phyloP scores from a whole-genome alignment of 306 rosid species.

The Arachis hypogaea region DNA sequence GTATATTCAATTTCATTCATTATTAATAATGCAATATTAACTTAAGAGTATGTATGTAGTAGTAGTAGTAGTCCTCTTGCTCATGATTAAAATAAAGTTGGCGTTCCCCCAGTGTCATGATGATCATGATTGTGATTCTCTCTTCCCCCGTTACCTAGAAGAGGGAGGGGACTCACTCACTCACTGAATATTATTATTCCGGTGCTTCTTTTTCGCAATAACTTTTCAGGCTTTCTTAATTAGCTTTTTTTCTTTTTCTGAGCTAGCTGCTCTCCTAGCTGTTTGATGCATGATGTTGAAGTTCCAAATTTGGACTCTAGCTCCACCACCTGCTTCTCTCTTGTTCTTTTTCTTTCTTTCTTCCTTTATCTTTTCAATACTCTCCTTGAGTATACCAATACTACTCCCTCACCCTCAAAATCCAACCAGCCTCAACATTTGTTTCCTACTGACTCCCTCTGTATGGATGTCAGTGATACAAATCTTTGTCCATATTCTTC shows the following conservation, averaged over 20 bases:
- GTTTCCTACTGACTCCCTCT: constrained; percentile 41
- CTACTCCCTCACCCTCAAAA: constrained; percentile 29
- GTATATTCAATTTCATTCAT: too few relatives aligned
- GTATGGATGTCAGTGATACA: constrained; percentile 46
- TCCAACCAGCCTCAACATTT: constrained; percentile 44
- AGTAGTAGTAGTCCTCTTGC: background rate
- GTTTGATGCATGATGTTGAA: constrained; percentile 64
- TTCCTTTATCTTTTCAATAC: background rate
- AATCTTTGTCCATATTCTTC: constrained; percentile 44
- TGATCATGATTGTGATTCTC: constrained; percentile 45
- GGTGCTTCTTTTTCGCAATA: constrained; percentile 46
- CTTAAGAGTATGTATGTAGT: too few relatives aligned
- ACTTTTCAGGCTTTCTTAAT: constrained; percentile 62
- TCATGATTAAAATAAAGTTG: constrained; percentile 44
- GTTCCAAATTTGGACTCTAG: constrained; percentile 62
- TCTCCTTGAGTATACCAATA: background rate
- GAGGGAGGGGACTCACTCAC: too few relatives aligned
- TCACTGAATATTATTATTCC: constrained; percentile 40
- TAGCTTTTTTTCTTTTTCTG: constrained; percentile 1
- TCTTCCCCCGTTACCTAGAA: background rate
- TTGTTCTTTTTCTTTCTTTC: background rate
- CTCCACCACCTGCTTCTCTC: constrained; percentile 27
- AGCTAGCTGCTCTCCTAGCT: constrained; percentile 33
- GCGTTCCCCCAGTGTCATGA: constrained; percentile 32
- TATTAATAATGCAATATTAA: too few relatives aligned